Evolutionary conservation across 176 grass and related monocot genomes (phyloP).

Genomic region (Musa troglodytarum): DNA sequence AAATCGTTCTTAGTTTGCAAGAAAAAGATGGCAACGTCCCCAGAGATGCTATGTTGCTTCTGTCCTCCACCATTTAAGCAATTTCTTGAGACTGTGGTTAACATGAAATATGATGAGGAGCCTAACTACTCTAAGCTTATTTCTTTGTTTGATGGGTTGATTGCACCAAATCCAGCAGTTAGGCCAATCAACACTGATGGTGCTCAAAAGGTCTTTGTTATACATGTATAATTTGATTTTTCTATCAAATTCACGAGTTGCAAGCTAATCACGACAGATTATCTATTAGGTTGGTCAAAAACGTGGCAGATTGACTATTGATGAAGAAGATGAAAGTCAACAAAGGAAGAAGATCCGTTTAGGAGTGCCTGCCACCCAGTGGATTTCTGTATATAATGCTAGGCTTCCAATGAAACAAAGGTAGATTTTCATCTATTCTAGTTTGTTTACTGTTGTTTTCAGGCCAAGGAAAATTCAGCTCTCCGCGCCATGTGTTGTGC

Average conservation of each 20-base stretch:
- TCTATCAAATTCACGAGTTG: not conserved
- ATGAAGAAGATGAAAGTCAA: constrained; percentile 40
- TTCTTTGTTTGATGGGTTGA: constrained; percentile 73
- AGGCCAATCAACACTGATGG: constrained; percentile 79
- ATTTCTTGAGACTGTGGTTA: constrained; percentile 71
- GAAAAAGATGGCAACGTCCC: constrained; percentile 80
- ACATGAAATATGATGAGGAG: constrained; percentile 93
- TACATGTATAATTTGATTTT: not conserved
- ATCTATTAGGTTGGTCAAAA: constrained; percentile 73
- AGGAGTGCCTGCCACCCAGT: constrained; percentile 63
- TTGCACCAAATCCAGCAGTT: constrained; percentile 65
- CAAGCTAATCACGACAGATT: not conserved
- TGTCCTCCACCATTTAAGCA: constrained; percentile 70
- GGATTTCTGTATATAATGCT: constrained; percentile 89
- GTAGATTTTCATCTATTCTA: constrained; percentile 28
- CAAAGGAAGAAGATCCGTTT: constrained; percentile 59
- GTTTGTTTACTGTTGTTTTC: constrained; percentile 7
- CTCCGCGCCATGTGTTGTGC: not conserved
- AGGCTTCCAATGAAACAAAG: constrained; percentile 71
- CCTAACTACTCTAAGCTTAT: constrained; percentile 83
- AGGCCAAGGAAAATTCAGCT: not conserved
- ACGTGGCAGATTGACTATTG: constrained; percentile 51
- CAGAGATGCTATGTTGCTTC: constrained; percentile 59
- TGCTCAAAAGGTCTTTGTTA: constrained; percentile 49
- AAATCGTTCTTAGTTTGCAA: constrained; percentile 95